A percentile compares a stretch with the other conserved stretches of the same genome.
Conservation (phyloP, 1,139 yeast species). For the Geotrichum bryndzae region DNA sequence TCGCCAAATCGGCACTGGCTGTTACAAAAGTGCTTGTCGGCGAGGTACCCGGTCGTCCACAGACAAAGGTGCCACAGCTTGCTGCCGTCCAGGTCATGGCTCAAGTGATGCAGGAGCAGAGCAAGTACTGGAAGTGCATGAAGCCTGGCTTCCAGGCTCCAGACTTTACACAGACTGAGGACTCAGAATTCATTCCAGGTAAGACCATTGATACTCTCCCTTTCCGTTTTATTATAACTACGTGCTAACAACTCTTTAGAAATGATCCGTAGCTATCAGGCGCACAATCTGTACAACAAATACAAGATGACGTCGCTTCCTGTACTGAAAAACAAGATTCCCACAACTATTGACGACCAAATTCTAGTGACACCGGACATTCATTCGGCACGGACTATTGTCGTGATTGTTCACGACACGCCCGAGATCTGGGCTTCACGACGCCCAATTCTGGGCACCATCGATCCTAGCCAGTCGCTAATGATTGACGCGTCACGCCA, state of each 20-base stretch:
- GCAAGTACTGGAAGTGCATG: slow-evolving; percentile 83
- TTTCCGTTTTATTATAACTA: not conserved
- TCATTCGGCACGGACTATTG: slow-evolving; percentile 54
- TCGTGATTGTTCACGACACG: slow-evolving; percentile 81
- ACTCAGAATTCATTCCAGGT: slow-evolving; percentile 15
- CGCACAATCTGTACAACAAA: slow-evolving; percentile 48
- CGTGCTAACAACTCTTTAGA: slow-evolving; percentile 34
- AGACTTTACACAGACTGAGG: slow-evolving; percentile 21
- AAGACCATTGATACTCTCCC: not conserved
- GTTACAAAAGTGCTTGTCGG: slow-evolving; percentile 90
- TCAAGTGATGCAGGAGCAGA: slow-evolving; percentile 73
- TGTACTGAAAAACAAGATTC: slow-evolving; percentile 41
- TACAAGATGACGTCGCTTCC: slow-evolving; percentile 67
- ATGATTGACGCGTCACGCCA: slow-evolving; percentile 57
- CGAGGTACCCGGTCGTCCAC: slow-evolving; percentile 83
- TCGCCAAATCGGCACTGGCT: slow-evolving; percentile 83
- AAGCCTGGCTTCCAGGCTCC: slow-evolving; percentile 55
- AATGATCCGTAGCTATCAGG: slow-evolving; percentile 68
- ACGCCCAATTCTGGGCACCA: slow-evolving; percentile 72
- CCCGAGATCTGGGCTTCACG: slow-evolving; percentile 89
- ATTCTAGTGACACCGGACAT: slow-evolving; percentile 73
- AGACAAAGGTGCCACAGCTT: slow-evolving; percentile 59
- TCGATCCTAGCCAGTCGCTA: slow-evolving; percentile 64
- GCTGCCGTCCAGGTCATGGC: slow-evolving; percentile 75
- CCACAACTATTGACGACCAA: slow-evolving; percentile 52